Evolutionary conservation across 2,329 filamentous ascomycete genomes (phyloP), one percentile per base, ranked within the genome.

Genomic region (Cytospora piceicola): DNA sequence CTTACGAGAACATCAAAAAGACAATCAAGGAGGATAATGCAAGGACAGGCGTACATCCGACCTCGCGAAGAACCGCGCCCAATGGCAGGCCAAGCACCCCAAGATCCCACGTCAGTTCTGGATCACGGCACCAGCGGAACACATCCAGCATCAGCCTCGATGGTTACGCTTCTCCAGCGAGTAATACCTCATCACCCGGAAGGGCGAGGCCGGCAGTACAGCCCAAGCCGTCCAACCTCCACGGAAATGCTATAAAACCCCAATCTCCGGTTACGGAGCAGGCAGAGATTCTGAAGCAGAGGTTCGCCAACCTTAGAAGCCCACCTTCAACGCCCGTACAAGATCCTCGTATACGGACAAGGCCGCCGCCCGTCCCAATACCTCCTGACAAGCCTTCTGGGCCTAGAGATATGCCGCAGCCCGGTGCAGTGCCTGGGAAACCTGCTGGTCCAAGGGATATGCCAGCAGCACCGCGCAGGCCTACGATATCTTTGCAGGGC

Each of bases 181-280:
- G 55, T 6, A 34, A 32, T 32, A 42, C 24, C 32, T 32, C 51
- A 17, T 61, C 57, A 3, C 56, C 65, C 59, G 69, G 61, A 79
- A 74, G 77, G 71, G 65, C 74, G 32, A 85, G 81, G 67, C 83
- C 83, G 2, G 69, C 73, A 5, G 77, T 90, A 11, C 86, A 88
- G 29, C 89, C 90, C 3, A 93, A 93, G 70, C 90, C 90, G 0
- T 81, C 87, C 61, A 83, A 83, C 5, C 79, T 92, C 2, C 87
- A 89, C 70, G 88, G 89, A 1, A 87, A 88, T 52, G 79, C 83
- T 5, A 74, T 89, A 20, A 77, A 78, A 24, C 72, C 79, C 51
- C 74, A 61, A 69, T 62, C 27, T 68, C 70, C 42, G 69, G 74
- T 11, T 63, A 73, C 1, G 39, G 75, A 69, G 36, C 75, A 72